Percentiles rank a stretch among this genome's conserved stretches.
These are phyloP conservation scores for Ramaria sp. DNA, from an alignment of 768 basidiomycete species.

Conservation along the genomic window DNA sequence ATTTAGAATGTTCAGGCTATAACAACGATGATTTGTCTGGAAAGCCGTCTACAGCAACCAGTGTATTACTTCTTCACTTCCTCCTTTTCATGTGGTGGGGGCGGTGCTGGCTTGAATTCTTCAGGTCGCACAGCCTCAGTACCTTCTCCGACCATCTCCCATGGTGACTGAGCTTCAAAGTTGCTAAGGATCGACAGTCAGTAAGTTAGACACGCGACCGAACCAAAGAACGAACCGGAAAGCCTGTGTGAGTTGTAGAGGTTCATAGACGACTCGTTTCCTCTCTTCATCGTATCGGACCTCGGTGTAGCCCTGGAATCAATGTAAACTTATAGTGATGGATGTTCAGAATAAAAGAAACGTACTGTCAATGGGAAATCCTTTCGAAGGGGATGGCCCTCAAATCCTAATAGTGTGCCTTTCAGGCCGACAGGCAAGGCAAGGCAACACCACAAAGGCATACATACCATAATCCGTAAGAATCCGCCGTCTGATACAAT, in stretches of 20 bases:
- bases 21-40: not conserved
- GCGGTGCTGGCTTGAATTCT: constrained; percentile 64
- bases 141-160: constrained; percentile 86
- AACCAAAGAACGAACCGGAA: constrained; percentile 59
- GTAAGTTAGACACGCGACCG: not conserved
- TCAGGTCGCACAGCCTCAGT: constrained; percentile 47
- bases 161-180: constrained; percentile 86
- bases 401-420: constrained; percentile 52
- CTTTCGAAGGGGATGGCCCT: constrained; percentile 94
- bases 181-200: constrained; percentile 41
- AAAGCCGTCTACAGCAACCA: not conserved
- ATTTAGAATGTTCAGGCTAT: not conserved
- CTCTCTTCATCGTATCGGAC: constrained; percentile 96
- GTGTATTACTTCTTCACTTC: not conserved
- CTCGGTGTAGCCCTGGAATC: constrained; percentile 87
- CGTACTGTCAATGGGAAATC: constrained; percentile 97
- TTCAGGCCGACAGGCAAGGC: not conserved
- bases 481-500: constrained; percentile 67
- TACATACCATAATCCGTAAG: constrained; percentile 87
- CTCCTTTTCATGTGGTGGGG: constrained; percentile 53
- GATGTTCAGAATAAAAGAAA: not conserved
- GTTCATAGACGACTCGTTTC: constrained; percentile 96
- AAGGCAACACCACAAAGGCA: not conserved
- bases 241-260: constrained; percentile 93
- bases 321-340: not conserved